Percentiles rank a stretch among this genome's conserved stretches.
phyloP scores from a whole-genome alignment of 345 rosid genomes.

The Eucalyptus marginata region DNA sequence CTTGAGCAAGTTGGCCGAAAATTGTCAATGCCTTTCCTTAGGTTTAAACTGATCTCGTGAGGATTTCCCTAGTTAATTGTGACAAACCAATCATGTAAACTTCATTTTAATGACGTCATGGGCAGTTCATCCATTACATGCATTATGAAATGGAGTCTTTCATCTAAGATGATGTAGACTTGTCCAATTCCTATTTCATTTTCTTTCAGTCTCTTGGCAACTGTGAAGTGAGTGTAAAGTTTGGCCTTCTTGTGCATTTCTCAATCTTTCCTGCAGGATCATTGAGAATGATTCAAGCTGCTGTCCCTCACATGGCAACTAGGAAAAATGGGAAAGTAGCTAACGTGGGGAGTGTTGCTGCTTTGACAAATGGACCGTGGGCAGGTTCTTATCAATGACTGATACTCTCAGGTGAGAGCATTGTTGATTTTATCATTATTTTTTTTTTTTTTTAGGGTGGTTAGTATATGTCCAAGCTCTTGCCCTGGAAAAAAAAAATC shows the following conservation, averaged over 20 bases:
- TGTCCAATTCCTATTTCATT: neutral
- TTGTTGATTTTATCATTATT: neutral
- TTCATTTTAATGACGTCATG: neutral
- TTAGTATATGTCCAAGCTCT: neutral
- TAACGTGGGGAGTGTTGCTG: constrained; percentile 67
- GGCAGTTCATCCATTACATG: neutral
- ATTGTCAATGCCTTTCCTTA: neutral
- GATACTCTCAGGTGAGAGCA: constrained; percentile 62
- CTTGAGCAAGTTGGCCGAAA: neutral
- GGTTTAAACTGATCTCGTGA: neutral
- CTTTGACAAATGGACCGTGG: constrained; percentile 65
- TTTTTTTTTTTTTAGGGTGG: neutral
- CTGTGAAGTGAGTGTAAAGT: neutral
- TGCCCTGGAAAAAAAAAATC: neutral
- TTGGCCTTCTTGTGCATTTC: neutral
- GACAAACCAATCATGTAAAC: neutral
- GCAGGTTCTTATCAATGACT: constrained; percentile 69
- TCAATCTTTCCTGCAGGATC: constrained; percentile 26
- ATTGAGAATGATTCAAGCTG: constrained; percentile 82
- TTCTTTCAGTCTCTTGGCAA: neutral
- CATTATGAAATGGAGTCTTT: neutral
- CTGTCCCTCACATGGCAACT: constrained; percentile 81
- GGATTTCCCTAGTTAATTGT: neutral
- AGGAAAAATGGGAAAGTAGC: constrained; percentile 71
- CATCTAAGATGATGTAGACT: neutral